Percentiles rank a stretch among this genome's conserved stretches.
phyloP scores from a whole-genome alignment of 2,329 filamentous ascomycete genomes.

The Neopestalotiopsis sp. region DNA sequence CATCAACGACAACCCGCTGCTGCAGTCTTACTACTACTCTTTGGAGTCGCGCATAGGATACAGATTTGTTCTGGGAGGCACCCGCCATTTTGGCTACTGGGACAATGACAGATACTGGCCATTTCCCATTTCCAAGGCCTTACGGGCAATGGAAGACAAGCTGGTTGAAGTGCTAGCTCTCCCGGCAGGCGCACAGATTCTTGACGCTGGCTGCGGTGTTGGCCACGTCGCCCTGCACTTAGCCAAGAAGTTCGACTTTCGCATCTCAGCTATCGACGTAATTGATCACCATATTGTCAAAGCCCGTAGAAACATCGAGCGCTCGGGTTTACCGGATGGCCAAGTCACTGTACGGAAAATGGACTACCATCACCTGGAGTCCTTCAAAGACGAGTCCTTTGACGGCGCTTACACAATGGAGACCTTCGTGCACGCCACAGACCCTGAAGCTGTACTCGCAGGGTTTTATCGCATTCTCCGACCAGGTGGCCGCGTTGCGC shows the following conservation, averaged over 20 bases:
- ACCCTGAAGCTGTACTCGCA: constrained; percentile 47
- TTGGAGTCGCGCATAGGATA: constrained; percentile 52
- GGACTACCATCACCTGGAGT: constrained; percentile 58
- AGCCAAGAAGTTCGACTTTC: constrained; percentile 44
- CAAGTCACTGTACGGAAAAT: constrained; percentile 45
- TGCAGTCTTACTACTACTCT: constrained; percentile 52
- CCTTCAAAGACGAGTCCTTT: constrained; percentile 42
- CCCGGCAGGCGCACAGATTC: constrained; percentile 45
- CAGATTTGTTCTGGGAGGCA: constrained; percentile 49
- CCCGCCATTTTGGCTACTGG: constrained; percentile 57
- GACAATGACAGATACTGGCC: constrained; percentile 51
- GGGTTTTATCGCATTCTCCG: constrained; percentile 54
- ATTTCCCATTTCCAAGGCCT: constrained; percentile 48
- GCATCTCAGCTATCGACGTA: constrained; percentile 54
- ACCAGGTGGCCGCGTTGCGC: constrained; percentile 51
- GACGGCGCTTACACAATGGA: constrained; percentile 63
- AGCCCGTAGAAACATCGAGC: constrained; percentile 46
- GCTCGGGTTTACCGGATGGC: constrained; percentile 37
- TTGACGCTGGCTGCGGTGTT: constrained; percentile 59
- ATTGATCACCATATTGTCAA: constrained; percentile 52
- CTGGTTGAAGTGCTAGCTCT: constrained; percentile 45
- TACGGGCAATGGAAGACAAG: constrained; percentile 57
- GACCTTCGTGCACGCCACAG: constrained; percentile 59
- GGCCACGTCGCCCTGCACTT: constrained; percentile 56
- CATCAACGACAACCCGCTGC: constrained; percentile 44